phyloP scores from a whole-genome alignment of 108 stramenopile species.

The Fistulifera pelliculosa region DNA sequence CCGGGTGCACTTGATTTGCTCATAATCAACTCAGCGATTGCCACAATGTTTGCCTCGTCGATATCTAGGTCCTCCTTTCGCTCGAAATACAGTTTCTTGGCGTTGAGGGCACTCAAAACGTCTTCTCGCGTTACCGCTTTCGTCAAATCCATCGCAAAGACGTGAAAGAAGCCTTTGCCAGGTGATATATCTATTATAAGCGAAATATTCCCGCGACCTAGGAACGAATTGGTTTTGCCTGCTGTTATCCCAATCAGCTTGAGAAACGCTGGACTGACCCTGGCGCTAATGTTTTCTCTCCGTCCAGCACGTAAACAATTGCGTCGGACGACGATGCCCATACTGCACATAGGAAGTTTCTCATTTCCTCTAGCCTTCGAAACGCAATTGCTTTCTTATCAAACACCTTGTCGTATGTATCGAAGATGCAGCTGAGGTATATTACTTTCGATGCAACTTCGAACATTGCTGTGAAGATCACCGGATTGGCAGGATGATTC shows the following conservation, averaged over 20 bases:
- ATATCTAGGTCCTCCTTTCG: not conserved
- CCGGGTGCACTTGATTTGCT: not conserved
- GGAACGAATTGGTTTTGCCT: not conserved
- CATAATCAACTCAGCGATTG: not conserved
- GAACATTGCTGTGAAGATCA: conserved; percentile 25
- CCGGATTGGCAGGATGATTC: conserved; percentile 13
- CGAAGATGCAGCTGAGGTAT: conserved; percentile 49
- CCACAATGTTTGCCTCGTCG: not conserved
- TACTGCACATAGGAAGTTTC: conserved; percentile 28
- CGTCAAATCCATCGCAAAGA: not conserved
- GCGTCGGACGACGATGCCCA: conserved; percentile 50
- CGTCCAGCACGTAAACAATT: conserved; percentile 34
- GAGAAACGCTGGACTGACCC: conserved; percentile 36
- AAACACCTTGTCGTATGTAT: conserved; percentile 38
- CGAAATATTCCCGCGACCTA: not conserved
- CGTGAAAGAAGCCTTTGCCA: not conserved
- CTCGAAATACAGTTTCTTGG: too few species aligned
- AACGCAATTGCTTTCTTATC: conserved; percentile 29
- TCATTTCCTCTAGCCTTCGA: conserved; percentile 36
- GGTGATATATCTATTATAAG: not conserved
- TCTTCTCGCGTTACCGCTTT: not conserved
- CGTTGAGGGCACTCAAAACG: not conserved
- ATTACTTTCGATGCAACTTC: conserved; percentile 37
- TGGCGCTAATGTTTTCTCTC: conserved; percentile 18
- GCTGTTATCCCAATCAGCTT: not conserved